Evolutionary conservation across 768 basidiomycete genomes (phyloP).

Genomic region (Sarcodon aspratus): DNA sequence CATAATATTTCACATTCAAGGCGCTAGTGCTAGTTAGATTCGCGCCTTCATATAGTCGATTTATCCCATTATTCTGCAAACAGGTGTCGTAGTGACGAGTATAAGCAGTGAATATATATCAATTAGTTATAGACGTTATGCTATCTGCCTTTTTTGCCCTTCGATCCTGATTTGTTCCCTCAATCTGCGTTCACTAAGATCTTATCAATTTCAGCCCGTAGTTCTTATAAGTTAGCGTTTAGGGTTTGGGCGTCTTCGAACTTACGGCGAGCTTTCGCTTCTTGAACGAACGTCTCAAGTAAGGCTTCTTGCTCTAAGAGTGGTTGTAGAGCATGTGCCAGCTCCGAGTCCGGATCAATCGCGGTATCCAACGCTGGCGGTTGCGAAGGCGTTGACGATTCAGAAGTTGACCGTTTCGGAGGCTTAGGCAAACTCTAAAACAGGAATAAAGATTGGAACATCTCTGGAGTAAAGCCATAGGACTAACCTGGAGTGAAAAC

Average conservation of each 20-base stretch:
- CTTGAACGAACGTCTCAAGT: conserved; percentile 81
- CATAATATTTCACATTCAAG: no score
- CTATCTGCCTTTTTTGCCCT: not conserved
- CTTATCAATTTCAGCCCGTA: conserved; percentile 72
- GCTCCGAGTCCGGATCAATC: conserved; percentile 54
- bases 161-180: conserved; percentile 1
- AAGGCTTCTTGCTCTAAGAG: conserved; percentile 90
- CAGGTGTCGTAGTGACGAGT: no score
- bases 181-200: conserved; percentile 30
- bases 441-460: not conserved
- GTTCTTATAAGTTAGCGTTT: conserved; percentile 69
- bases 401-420: not conserved
- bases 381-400: conserved; percentile 5
- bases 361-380: conserved; percentile 9
- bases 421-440: not conserved
- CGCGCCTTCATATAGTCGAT: no score
- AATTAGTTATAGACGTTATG: not conserved
- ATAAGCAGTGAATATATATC: not conserved
- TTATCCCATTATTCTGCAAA: no score
- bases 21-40: no score
- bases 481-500: conserved; percentile 66
- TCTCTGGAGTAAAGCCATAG: not conserved
- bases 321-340: conserved; percentile 73
- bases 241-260: conserved; percentile 92
- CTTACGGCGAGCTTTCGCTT: conserved; percentile 83